These are phyloP conservation scores for Pseudogymnoascus sp. DNA, from an alignment of 2,329 filamentous ascomycete genomes.

Conservation along the genomic window DNA sequence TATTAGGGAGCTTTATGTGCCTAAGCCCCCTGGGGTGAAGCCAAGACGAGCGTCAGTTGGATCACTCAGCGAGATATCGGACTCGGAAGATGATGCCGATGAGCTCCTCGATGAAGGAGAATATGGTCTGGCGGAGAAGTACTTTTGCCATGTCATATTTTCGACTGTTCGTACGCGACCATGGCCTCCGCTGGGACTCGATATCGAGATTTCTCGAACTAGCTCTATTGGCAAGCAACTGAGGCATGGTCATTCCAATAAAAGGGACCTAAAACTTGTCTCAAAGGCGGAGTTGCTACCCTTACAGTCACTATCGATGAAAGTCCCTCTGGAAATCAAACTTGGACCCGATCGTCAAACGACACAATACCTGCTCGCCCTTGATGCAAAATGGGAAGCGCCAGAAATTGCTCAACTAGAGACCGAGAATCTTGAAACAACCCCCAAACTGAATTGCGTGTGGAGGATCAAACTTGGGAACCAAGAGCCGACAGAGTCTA, in stretches of 20 bases:
- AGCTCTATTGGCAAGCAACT: background rate
- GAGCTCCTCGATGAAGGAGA: background rate
- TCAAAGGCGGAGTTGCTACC: background rate
- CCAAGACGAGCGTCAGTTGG: background rate
- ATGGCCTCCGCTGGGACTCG: conserved; percentile 2
- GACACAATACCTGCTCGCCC: background rate
- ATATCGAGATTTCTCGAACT: background rate
- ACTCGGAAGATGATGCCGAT: conserved; percentile 1
- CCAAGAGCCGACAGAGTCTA: background rate
- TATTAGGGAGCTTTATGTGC: background rate
- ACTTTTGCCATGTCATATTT: background rate
- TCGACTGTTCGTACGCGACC: background rate
- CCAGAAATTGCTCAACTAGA: background rate
- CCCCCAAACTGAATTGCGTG: background rate
- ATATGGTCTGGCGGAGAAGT: background rate
- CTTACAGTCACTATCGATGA: background rate
- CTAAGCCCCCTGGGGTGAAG: background rate
- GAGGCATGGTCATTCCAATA: background rate
- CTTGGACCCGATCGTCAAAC: background rate
- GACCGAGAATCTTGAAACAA: background rate
- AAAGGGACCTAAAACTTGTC: background rate
- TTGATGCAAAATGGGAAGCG: background rate
- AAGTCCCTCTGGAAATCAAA: background rate
- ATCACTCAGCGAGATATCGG: background rate
- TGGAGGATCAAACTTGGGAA: background rate